A percentile compares a stretch with the other conserved stretches of the same genome.
Conservation (phyloP, 805 yeast species). For the Lachancea fermentati region DNA sequence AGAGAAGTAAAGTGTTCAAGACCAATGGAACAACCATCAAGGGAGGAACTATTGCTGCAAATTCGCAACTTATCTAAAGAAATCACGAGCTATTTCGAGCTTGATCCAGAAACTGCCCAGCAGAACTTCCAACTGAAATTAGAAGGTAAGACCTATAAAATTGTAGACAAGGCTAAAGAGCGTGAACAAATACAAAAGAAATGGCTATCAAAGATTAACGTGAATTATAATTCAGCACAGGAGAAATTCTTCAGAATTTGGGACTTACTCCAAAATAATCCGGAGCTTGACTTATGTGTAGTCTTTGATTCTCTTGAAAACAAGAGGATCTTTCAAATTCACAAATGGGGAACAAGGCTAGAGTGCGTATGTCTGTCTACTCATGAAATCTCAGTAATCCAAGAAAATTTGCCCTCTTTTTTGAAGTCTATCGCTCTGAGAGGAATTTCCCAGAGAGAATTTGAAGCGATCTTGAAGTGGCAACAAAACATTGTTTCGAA, state of each 20-base stretch:
- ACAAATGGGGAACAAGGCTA: conserved; percentile 3
- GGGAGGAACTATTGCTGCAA: conserved; percentile 2
- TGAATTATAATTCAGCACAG: neutral
- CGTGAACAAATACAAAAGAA: neutral
- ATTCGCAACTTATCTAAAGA: conserved; percentile 2
- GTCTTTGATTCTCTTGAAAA: conserved; percentile 6
- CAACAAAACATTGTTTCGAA: conserved; percentile 1
- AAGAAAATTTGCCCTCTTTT: neutral
- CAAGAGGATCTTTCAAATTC: conserved; percentile 7
- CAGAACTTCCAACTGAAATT: neutral
- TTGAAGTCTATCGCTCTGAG: neutral
- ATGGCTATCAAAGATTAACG: conserved; percentile 1
- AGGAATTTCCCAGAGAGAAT: conserved; percentile 1
- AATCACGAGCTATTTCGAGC: conserved; percentile 6
- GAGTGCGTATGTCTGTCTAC: conserved; percentile 5
- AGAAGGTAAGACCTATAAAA: conserved; percentile 1
- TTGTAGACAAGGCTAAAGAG: conserved; percentile 4
- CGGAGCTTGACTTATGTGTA: conserved; percentile 9
- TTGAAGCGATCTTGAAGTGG: conserved; percentile 4
- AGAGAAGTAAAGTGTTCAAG: no score
- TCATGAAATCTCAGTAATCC: conserved; percentile 1
- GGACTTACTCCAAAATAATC: conserved; percentile 6
- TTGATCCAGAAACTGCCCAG: conserved; percentile 4
- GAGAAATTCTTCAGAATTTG: conserved; percentile 2
- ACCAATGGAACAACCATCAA: no score